Conservation (phyloP, 139 green algal genomes). For the Haematococcus lacustris region DNA sequence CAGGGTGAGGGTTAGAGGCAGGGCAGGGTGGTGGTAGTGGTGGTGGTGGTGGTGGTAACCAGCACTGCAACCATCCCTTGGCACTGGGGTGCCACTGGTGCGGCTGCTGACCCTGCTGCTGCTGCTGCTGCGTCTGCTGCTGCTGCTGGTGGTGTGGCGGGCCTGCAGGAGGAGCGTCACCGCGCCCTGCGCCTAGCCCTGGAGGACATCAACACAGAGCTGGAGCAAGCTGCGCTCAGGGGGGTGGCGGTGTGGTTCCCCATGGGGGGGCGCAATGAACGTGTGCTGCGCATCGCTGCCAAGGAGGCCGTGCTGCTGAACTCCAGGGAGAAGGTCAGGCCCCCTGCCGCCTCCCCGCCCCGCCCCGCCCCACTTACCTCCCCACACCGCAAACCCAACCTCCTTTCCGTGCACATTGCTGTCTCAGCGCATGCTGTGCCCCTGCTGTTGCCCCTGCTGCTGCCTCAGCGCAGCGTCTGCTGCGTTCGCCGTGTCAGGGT, state of each 20-base stretch:
- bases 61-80: too few species aligned
- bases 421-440: too few species aligned
- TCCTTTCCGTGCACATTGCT: too few species aligned
- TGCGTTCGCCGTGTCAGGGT: too few species aligned
- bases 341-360: too few species aligned
- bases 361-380: too few species aligned
- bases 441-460: too few species aligned
- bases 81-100: not conserved
- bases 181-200: conserved; percentile 34
- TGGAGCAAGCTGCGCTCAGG: conserved; percentile 46
- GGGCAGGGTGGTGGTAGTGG: not conserved
- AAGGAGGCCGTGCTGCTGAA: conserved; percentile 85
- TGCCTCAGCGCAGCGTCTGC: too few species aligned
- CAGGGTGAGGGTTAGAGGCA: too few species aligned
- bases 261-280: conserved; percentile 59
- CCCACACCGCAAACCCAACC: too few species aligned
- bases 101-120: not conserved
- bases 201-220: conserved; percentile 59
- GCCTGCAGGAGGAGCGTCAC: conserved; percentile 33
- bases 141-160: not conserved
- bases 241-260: conserved; percentile 73
- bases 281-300: conserved; percentile 76
- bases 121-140: not conserved
- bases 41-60: not conserved
- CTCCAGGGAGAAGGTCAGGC: conserved; percentile 67